Evolutionary conservation across 192 early-diverging fungal genomes (phyloP), one percentile per base, ranked within the genome.

Genomic region (Coemansia sp.): DNA sequence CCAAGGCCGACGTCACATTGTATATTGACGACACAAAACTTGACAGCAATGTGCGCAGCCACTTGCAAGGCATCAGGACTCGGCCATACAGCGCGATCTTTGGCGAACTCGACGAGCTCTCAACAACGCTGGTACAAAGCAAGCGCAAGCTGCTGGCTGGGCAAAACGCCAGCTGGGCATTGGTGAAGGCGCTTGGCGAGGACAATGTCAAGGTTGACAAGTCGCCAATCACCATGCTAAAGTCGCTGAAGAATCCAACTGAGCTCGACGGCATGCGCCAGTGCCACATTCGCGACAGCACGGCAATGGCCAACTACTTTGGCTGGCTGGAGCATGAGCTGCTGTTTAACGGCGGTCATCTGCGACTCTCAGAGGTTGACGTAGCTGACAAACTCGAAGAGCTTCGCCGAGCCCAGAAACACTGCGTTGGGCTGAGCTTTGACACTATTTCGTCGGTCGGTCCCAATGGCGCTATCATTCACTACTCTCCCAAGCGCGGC

Each of bases 381-480:
- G 97, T 87, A 32, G 94, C 96, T 1, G 92, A 92, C 74, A 87
- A 89, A 42, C 85, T 98, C 10, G 94, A 95, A 76, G 68, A 75
- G 73, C 87, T 95, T 72, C 86, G 97, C 41, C 86, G 86, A 53
- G 88, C 86, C 64, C 91, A 93, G 70, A 71, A 84, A 36, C 74
- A 93, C 75, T 98, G 94, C 79, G 90, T 95, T 32, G 97, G 97
- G 2, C 90, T 96, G 53, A 94, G 92, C 63, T 99, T 99, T 70
- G 92, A 91, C 70, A 99, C 97, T 23, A 99, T 99, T 68, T 97
- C 95, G 7, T 90, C 92, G 15, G 94, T 94, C 9, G 97, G 97
- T 3, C 77, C 97, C n/a, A 99, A 96, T 69, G 97, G 94, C 6
- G 91, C 95, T 38, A 95, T 99, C 76, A 98, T 99, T 73, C 97